phyloP scores from a whole-genome alignment of 805 yeast genomes.

The Millerago galiae region DNA sequence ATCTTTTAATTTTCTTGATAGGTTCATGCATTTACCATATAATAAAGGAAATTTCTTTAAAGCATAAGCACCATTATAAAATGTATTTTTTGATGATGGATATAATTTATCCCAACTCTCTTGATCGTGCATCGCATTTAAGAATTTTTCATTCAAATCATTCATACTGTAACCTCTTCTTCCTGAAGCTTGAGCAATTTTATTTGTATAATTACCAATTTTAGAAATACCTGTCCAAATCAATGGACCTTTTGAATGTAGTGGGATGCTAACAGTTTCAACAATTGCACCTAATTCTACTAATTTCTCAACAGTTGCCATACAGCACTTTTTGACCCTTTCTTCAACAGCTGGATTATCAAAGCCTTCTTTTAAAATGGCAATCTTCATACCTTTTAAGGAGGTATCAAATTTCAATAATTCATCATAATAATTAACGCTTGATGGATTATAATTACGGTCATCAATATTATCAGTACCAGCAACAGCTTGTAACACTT shows the following conservation, averaged over 20 bases:
- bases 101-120: conserved; percentile 4
- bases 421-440: not conserved
- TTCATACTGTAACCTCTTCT: conserved; percentile 5
- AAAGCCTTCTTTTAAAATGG: conserved; percentile 3
- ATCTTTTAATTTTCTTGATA: conserved; percentile 3
- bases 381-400: conserved; percentile 3
- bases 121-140: conserved; percentile 1
- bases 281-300: conserved; percentile 1
- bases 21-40: conserved; percentile 3
- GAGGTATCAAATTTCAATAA: not conserved
- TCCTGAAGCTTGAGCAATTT: not conserved
- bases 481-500: conserved; percentile 1
- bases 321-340: not conserved
- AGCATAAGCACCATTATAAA: conserved; percentile 4
- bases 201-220: conserved; percentile 15
- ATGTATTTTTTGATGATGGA: conserved; percentile 1
- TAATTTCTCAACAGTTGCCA: conserved; percentile 1
- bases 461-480: conserved; percentile 5
- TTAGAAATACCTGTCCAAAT: conserved; percentile 31
- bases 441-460: conserved; percentile 15
- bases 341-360: conserved; percentile 2
- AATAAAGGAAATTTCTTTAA: conserved; percentile 1
- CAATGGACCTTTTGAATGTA: conserved; percentile 27
- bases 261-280: conserved; percentile 1
- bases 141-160: conserved; percentile 1